These are phyloP conservation scores for Biancaea sappan DNA, from an alignment of 306 rosid species.

Conservation along the genomic window DNA sequence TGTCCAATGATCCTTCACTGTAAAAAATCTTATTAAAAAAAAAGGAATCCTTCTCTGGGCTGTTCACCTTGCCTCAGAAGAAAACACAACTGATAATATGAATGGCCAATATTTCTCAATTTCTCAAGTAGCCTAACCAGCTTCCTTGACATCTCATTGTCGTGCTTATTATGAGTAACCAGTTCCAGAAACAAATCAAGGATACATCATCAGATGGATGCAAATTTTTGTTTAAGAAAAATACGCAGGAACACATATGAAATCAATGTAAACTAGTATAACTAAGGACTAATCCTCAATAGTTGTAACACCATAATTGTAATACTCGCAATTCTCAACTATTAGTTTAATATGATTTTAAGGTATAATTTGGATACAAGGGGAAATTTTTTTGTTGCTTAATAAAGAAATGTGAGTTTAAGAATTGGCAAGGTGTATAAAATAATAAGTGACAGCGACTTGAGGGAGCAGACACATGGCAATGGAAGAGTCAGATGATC, in stretches of 20 bases:
- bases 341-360: too few relatives aligned
- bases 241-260: conserved; percentile 29
- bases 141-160: conserved; percentile 86
- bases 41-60: conserved; percentile 88
- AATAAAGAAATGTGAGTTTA: too few relatives aligned
- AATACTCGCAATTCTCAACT: too few relatives aligned
- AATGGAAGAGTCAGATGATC: too few relatives aligned
- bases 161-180: conserved; percentile 63
- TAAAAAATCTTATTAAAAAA: too few relatives aligned
- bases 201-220: conserved; percentile 13
- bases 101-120: conserved; percentile 64
- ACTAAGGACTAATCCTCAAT: conserved; percentile 20
- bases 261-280: neutral
- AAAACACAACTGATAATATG: conserved; percentile 65
- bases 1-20: conserved; percentile 98
- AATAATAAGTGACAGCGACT: too few relatives aligned
- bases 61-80: conserved; percentile 99
- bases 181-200: conserved; percentile 41
- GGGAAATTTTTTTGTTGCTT: too few relatives aligned
- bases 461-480: too few relatives aligned
- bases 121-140: conserved; percentile 61
- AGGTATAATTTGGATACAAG: too few relatives aligned
- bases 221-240: conserved; percentile 14
- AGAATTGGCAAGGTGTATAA: too few relatives aligned
- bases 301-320: neutral